phyloP scores from a whole-genome alignment of 192 early-diverging fungal species.

The Podila epicladia region DNA sequence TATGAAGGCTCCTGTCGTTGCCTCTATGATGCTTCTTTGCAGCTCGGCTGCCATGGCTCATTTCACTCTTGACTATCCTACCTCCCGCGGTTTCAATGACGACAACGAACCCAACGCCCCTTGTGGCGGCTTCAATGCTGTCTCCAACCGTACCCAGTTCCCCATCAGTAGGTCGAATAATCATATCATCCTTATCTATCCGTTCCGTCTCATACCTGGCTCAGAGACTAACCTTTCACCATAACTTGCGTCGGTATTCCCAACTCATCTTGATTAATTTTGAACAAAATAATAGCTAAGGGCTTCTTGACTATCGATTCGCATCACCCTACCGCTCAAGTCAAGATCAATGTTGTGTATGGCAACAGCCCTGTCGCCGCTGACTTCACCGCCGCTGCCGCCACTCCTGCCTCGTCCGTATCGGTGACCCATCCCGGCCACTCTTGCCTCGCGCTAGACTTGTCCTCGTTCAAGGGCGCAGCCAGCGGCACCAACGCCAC shows the following conservation, averaged over 20 bases:
- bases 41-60: slow-evolving; percentile 56
- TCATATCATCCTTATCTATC: no score
- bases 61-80: slow-evolving; percentile 57
- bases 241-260: no score
- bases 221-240: no score
- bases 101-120: slow-evolving; percentile 55
- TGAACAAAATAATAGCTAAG: slow-evolving; percentile 12
- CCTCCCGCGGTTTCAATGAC: slow-evolving; percentile 56
- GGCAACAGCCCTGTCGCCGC: slow-evolving; percentile 53
- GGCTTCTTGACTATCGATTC: slow-evolving; percentile 59
- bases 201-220: no score
- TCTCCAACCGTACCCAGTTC: slow-evolving; percentile 50
- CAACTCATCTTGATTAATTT: no score
- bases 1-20: slow-evolving; percentile 29
- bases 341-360: slow-evolving; percentile 52
- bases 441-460: slow-evolving; percentile 52
- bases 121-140: slow-evolving; percentile 59
- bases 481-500: slow-evolving; percentile 60
- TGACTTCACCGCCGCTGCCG: slow-evolving; percentile 45
- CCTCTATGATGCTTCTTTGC: slow-evolving; percentile 40
- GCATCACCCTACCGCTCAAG: slow-evolving; percentile 48
- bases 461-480: slow-evolving; percentile 38
- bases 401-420: slow-evolving; percentile 21
- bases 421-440: slow-evolving; percentile 42
- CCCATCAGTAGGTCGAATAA: slow-evolving; percentile 52